Evolutionary conservation across 1,284 basidiomycete species (phyloP).

Genomic region (Bjerkandera adusta): DNA sequence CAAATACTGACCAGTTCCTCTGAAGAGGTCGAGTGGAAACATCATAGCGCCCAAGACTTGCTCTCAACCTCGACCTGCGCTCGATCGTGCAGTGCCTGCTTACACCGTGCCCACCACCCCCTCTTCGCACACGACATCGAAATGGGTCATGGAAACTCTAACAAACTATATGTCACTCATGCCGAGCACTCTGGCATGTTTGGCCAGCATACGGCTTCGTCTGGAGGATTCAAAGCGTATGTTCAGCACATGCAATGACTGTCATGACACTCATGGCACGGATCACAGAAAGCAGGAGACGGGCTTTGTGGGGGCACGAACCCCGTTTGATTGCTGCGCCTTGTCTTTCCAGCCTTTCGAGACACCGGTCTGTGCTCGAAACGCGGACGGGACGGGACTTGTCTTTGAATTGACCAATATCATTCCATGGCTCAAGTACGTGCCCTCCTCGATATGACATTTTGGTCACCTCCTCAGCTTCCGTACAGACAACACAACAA

Average conservation of each 20-base stretch:
- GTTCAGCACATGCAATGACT: no score
- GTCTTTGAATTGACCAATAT: slow-evolving; percentile 91
- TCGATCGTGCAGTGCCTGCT: not conserved
- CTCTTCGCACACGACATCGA: slow-evolving; percentile 13
- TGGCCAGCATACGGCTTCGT: slow-evolving; percentile 75
- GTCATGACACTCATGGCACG: not conserved
- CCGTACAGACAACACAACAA: slow-evolving; percentile 66
- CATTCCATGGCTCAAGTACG: slow-evolving; percentile 90
- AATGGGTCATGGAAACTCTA: slow-evolving; percentile 84
- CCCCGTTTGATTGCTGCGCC: slow-evolving; percentile 90
- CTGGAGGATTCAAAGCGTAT: slow-evolving; percentile 68
- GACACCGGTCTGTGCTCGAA: slow-evolving; percentile 86
- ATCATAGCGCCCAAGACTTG: no score
- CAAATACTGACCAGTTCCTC: not conserved
- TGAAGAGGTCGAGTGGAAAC: no score
- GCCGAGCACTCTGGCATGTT: slow-evolving; percentile 77
- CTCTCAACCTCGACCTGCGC: not conserved
- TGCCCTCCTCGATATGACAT: slow-evolving; percentile 20
- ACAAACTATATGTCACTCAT: slow-evolving; percentile 86
- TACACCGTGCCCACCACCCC: not conserved
- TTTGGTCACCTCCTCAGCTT: not conserved
- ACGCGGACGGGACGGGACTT: slow-evolving; percentile 72
- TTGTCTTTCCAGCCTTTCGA: slow-evolving; percentile 90
- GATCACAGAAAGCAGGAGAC: slow-evolving; percentile 60
- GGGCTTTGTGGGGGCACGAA: slow-evolving; percentile 56